Evolutionary conservation across 805 yeast species (phyloP).

Genomic region (Sugiyamaella chiloensis): DNA sequence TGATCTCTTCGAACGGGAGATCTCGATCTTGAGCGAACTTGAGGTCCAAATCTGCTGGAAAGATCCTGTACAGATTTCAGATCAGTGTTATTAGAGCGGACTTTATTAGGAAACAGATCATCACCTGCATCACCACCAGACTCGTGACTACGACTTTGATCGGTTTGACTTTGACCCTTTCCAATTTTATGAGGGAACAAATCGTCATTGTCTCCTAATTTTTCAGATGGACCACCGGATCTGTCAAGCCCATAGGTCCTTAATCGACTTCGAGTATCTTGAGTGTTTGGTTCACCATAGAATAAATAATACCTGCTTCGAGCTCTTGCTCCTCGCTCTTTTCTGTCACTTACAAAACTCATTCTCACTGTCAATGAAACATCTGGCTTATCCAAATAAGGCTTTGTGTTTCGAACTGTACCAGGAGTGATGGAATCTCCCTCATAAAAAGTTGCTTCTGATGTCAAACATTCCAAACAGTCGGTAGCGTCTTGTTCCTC

Average conservation of each 20-base stretch:
- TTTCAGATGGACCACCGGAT: constrained; percentile 17
- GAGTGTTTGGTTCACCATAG: constrained; percentile 58
- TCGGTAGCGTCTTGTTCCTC: constrained; percentile 38
- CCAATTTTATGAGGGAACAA: constrained; percentile 36
- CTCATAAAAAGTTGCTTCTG: constrained; percentile 28
- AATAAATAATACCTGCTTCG: constrained; percentile 62
- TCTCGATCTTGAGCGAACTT: constrained; percentile 4
- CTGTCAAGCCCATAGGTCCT: constrained; percentile 17
- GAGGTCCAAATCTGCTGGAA: neutral
- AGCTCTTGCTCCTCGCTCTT: constrained; percentile 53
- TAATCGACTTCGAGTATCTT: constrained; percentile 20
- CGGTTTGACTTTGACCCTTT: constrained; percentile 3
- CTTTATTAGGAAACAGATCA: constrained; percentile 38
- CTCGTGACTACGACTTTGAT: constrained; percentile 1
- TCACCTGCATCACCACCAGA: constrained; percentile 26
- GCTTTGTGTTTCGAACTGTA: constrained; percentile 32
- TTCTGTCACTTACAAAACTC: constrained; percentile 53
- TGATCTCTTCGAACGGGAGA: constrained; percentile 4
- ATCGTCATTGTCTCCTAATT: constrained; percentile 36
- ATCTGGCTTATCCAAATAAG: constrained; percentile 35
- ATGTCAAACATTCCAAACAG: constrained; percentile 39
- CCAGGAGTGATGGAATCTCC: constrained; percentile 22
- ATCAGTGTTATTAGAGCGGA: constrained; percentile 1
- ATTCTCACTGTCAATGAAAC: constrained; percentile 45
- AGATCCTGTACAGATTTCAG: neutral